Evolutionary conservation across 192 early-diverging fungal species (phyloP), one percentile per base, ranked within the genome.

Genomic region (Coemansia sp.): DNA sequence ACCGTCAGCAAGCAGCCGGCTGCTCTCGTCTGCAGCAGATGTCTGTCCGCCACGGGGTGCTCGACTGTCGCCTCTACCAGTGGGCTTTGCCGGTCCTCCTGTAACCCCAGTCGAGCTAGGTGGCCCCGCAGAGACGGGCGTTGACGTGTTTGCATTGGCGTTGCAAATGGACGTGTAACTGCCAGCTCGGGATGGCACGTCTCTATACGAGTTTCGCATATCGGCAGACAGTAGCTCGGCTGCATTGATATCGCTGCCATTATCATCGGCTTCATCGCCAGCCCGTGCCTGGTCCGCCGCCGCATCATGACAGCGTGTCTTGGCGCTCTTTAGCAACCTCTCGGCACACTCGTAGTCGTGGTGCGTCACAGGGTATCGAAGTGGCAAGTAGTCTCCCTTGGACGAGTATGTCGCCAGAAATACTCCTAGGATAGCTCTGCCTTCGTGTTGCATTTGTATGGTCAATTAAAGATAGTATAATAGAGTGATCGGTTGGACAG

Each of bases 371-470:
- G 80, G 80, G 40, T 78, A 83, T 12, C 76, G 65, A 50, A 83
- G 44, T 8, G 80, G 80, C 55, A 83, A 56, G 29, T 83, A 74
- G 38, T 83, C 76, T 70, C 80, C 80, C 55, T 83, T 77, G 38
- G 80, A 78, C 42, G 80, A 83, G 60, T 83, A 83, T 32, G 80
- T 83, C 40, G 80, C 80, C 62, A 83, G 59, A 42, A 83, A 83
- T 24, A 83, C 66, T 8, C 80, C 80, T 24, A 83, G 67, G 20
- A 83, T 73, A 7, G 80, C 80, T 15, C 68, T 20, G 10, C 73
- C 79, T 4, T 64, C 70, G 50, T 73, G 67, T 71, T 63, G 68
- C 53, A 22, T 71, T 22, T 60, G 2, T 13, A 27, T 11, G 6
- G 46, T 48, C 46, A 48, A 48, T 20, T 48, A 19, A 41, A 41